phyloP scores from a whole-genome alignment of 2,329 filamentous ascomycete species.

The Aspergillus tubingensis region DNA sequence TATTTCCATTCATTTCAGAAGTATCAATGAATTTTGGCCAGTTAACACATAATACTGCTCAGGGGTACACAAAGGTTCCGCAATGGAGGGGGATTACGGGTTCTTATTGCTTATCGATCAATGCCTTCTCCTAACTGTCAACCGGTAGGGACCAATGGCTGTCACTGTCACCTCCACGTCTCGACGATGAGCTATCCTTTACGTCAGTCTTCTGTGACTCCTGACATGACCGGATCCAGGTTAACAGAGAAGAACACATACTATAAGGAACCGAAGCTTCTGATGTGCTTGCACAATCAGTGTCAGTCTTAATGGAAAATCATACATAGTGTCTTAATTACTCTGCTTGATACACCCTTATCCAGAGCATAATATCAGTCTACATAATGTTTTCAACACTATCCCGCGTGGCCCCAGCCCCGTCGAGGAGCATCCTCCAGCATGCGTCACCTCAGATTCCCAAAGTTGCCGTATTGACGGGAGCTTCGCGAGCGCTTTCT shows the following conservation, averaged over 20 bases:
- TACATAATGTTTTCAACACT: conserved; percentile 14
- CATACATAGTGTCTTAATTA: background rate
- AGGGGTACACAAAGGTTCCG: too few relatives aligned
- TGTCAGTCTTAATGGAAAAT: background rate
- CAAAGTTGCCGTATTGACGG: conserved; percentile 10
- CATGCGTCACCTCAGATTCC: conserved; percentile 11
- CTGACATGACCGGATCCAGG: background rate
- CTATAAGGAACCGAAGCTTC: background rate
- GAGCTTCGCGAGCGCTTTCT: conserved; percentile 21
- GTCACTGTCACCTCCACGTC: background rate
- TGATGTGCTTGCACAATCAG: background rate
- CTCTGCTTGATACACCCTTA: background rate
- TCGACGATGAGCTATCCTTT: background rate
- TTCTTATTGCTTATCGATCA: too few relatives aligned
- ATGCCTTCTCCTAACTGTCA: background rate
- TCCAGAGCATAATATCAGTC: background rate
- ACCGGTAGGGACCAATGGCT: background rate
- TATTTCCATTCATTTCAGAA: background rate
- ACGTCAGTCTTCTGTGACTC: conserved; percentile 1
- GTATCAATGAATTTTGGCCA: background rate
- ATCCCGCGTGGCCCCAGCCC: conserved; percentile 5
- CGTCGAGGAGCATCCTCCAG: conserved; percentile 11
- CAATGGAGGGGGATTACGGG: too few relatives aligned
- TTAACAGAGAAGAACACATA: background rate
- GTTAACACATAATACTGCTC: background rate